Percentiles rank a stretch among this genome's conserved stretches.
Evolutionary conservation across 768 basidiomycete species (phyloP).

Genomic region (Hebeloma cylindrosporum): DNA sequence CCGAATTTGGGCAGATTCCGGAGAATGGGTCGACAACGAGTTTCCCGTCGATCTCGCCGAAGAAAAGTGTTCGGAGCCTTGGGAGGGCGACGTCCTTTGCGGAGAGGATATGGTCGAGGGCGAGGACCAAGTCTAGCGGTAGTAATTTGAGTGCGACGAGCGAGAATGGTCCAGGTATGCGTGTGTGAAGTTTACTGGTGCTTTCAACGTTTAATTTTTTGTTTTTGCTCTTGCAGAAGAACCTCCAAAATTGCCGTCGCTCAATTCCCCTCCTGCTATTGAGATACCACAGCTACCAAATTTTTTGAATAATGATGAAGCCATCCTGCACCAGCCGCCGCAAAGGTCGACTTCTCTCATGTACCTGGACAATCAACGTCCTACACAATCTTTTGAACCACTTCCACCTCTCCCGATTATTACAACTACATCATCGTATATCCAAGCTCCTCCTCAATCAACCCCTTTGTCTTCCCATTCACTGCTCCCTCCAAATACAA

Average conservation of each 20-base stretch:
- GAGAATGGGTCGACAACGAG: conserved; percentile 30
- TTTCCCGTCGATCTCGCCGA: conserved; percentile 53
- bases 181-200: not conserved
- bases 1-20: conserved; percentile 31
- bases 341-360: conserved; percentile 24
- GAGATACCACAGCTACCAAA: conserved; percentile 11
- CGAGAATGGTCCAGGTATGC: conserved; percentile 38
- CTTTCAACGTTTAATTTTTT: not conserved
- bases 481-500: conserved; percentile 12
- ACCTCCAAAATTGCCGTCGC: conserved; percentile 14
- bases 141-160: conserved; percentile 42
- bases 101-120: conserved; percentile 56
- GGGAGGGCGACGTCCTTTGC: conserved; percentile 60
- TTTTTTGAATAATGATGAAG: no score
- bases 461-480: conserved; percentile 14
- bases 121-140: conserved; percentile 52
- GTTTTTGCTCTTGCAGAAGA: conserved; percentile 13
- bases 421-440: conserved; percentile 13
- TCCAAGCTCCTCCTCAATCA: conserved; percentile 3
- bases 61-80: conserved; percentile 44
- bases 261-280: conserved; percentile 14
- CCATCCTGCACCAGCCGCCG: conserved; percentile 22
- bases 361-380: conserved; percentile 21
- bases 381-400: conserved; percentile 17
- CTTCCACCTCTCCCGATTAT: conserved; percentile 20